Evolutionary conservation across 1,139 yeast genomes (phyloP).

Genomic region (Candida sojae): DNA sequence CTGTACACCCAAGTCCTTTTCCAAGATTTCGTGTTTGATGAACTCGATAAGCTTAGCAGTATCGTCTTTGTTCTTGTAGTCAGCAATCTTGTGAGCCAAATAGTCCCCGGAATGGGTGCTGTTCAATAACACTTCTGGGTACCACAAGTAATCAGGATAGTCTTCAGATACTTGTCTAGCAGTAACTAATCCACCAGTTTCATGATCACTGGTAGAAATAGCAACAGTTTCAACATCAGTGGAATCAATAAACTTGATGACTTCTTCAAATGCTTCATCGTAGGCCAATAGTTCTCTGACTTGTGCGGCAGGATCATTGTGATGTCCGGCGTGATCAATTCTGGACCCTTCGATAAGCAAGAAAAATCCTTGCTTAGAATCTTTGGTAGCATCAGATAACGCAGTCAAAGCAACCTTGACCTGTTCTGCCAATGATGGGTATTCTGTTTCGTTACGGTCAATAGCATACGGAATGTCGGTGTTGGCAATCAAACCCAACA

Average conservation of each 20-base stretch:
- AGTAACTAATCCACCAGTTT: conserved; percentile 80
- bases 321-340: conserved; percentile 78
- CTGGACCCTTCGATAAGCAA: conserved; percentile 83
- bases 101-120: conserved; percentile 76
- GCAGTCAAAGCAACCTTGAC: conserved; percentile 70
- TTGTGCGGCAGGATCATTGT: conserved; percentile 63
- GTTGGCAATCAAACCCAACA: conserved; percentile 69
- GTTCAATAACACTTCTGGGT: conserved; percentile 69
- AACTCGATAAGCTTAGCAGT: conserved; percentile 38
- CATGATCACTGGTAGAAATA: conserved; percentile 85
- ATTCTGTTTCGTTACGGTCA: conserved; percentile 57
- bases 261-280: conserved; percentile 75
- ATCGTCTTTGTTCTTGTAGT: conserved; percentile 25
- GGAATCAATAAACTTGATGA: conserved; percentile 61
- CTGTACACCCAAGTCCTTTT: conserved; percentile 57
- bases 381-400: conserved; percentile 35
- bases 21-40: conserved; percentile 51
- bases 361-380: conserved; percentile 71
- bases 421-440: conserved; percentile 77
- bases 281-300: conserved; percentile 54
- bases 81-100: conserved; percentile 37
- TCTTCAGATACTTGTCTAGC: conserved; percentile 65
- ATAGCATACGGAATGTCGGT: conserved; percentile 78
- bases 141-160: conserved; percentile 64
- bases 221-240: conserved; percentile 72